Evolutionary conservation across 2,329 filamentous ascomycete genomes (phyloP), one percentile per base, ranked within the genome.

Genomic region (Orbilia javanica): DNA sequence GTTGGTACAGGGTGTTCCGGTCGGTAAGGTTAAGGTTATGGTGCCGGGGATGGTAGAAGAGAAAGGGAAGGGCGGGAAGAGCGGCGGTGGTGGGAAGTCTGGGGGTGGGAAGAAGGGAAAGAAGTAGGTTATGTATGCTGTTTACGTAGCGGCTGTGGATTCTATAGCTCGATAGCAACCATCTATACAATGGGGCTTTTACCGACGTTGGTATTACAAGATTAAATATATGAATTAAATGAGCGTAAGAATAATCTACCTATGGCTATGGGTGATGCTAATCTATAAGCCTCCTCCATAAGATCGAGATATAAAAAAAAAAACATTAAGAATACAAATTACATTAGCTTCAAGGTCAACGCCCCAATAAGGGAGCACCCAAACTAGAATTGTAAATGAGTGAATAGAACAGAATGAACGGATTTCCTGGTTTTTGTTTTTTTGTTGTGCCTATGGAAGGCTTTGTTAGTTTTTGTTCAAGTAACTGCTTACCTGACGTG

Each of bases 1-100:
- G 22, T 42, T 78, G 18, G 74, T 72, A 42, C 74, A 78, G 20
- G 25, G 50, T 13, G 74, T 78, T 11, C 74, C 74, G n/a, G 74
- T 78, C 1, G 68, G 66, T 1, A 78, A 72, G 31, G 68, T 78
- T 25, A 78, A 78, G n/a, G 29, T 78, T 7, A 78, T 78, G 74
- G 72, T 72, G 66, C 66, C 74, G 7, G 74, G 74, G 4, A 34
- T 67, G 63, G 7, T 29, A 22, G 66, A 71, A 3, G 74, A 72
- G 13, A 78, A 67, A 20, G 66, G 74, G 29, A 67, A 72, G 31
- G 42, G 65, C 5, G 72, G 72, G 18, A 76, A 76, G 53, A 29
- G 60, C 11, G 62, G 63, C 22, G 20, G 48, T 4, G 53, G 50
- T 15, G 64, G 72, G 20, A 60, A 60, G 55, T 42, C 34, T 7